A percentile compares a stretch with the other conserved stretches of the same genome.
phyloP scores from a whole-genome alignment of 495 filamentous ascomycete genomes.

The Penicillium mononematosum region DNA sequence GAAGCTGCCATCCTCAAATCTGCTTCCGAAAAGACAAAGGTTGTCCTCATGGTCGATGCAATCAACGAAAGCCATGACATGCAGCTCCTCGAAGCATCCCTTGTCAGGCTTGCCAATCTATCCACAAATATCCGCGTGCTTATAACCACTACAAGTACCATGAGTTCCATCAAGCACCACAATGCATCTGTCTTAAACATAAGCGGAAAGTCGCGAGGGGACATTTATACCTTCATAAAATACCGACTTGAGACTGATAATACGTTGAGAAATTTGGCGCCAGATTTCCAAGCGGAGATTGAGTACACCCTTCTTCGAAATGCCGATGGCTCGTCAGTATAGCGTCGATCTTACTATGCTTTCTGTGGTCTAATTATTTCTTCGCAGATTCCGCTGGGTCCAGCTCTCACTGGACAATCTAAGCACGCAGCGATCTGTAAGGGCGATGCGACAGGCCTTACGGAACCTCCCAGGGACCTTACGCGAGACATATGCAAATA shows the following conservation, averaged over 20 bases:
- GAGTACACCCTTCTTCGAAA: constrained; percentile 8
- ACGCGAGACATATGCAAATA: constrained; percentile 23
- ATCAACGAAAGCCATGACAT: constrained; percentile 23
- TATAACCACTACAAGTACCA: constrained; percentile 16
- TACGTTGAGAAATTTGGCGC: constrained; percentile 5
- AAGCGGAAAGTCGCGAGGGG: constrained; percentile 14
- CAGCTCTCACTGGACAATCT: constrained; percentile 29
- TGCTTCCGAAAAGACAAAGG: constrained; percentile 4
- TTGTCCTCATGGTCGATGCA: constrained; percentile 22
- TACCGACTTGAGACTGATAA: constrained; percentile 16
- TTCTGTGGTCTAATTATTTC: neutral
- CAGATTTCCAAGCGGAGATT: constrained; percentile 20
- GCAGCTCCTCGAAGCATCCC: constrained; percentile 14
- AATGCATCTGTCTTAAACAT: constrained; percentile 12
- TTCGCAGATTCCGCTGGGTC: constrained; percentile 23
- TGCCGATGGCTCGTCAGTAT: constrained; percentile 27
- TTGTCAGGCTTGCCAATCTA: constrained; percentile 14
- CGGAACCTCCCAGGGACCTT: constrained; percentile 20
- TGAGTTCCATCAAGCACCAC: neutral
- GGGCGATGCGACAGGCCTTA: constrained; percentile 20
- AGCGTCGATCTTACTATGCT: neutral
- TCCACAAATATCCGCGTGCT: constrained; percentile 21
- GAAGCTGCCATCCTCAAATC: constrained; percentile 22
- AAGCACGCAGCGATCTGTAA: constrained; percentile 19
- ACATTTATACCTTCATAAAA: constrained; percentile 20